Base-by-base conservation (phyloP, 192 early-diverging fungal genomes). In the Fimicolochytrium jonesii region DNA sequence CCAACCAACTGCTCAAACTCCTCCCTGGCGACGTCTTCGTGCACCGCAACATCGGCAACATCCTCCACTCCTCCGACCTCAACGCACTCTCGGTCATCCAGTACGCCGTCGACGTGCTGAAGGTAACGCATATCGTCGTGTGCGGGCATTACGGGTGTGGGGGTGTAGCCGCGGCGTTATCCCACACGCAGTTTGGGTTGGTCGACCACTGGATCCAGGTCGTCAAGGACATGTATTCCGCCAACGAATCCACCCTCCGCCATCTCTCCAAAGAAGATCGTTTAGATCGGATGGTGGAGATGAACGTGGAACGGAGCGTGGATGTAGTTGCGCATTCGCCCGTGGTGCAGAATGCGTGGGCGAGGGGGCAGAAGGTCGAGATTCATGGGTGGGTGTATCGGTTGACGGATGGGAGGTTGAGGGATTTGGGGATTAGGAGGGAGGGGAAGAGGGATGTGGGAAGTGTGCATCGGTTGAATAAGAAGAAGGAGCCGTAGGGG, bases 21-120 rank as follows among this genome's bases (percentile, higher is more conserved):
- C 41, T 44, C 17, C 61, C 59, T 11, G 93, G 93, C 26, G 90
- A 94, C 61, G 82, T 95, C 39, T 97, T 97, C 71, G 88, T 94
- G 6, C 92, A 94, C 73, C 83, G 94, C 66, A 97, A 95, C 77
- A 95, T 97, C 53, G 94, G 92, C 68, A 97, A 97, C 74, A 83
- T 89, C 42, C 83, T 95, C n/a, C 77, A 77, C 2, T 76, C 83
- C 61, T 77, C 85, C 34, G 94, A 97, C 70, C 63, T 90, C 69
- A 92, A 81, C 68, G 76, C 72, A 26, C 77, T 89, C 2, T 88
- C 87, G 6, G 93, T 93, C 36, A 76, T 97, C 44, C 86, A 94
- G 73, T 97, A 88, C 50, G 89, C 93, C 6, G 90, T 97, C 46
- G 84, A 89, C 53, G 81, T 87, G 28, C 82, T 97, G 43, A 87